Percentiles rank a stretch among this genome's conserved stretches.
Evolutionary conservation across 116 monocot genomes (phyloP).

Genomic region (Iris pallida): DNA sequence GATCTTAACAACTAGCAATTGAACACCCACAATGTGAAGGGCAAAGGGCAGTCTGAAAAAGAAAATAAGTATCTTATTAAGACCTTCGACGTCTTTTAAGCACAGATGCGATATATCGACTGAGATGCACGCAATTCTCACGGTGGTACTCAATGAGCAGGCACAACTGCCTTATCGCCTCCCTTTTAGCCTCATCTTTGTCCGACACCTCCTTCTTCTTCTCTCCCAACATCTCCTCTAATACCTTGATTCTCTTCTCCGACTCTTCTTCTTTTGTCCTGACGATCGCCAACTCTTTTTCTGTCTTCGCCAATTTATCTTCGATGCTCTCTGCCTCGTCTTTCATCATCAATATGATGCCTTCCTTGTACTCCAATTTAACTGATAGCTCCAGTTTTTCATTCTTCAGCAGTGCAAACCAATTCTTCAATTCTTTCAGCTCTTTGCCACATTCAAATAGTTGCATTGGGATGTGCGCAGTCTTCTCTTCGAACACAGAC

Average conservation of each 20-base stretch:
- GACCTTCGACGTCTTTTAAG: conserved; percentile 11
- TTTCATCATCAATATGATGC: conserved; percentile 22
- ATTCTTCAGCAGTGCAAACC: conserved; percentile 33
- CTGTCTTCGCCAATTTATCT: conserved; percentile 24
- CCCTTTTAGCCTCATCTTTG: conserved; percentile 76
- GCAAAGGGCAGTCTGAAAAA: too few species aligned
- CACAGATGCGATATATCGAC: conserved; percentile 21
- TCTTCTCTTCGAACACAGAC: conserved; percentile 23
- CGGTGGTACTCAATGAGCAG: conserved; percentile 67
- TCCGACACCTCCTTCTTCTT: conserved; percentile 38
- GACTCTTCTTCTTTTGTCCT: conserved; percentile 1
- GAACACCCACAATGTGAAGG: too few species aligned
- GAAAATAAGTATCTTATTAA: not conserved
- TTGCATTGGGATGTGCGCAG: conserved; percentile 11
- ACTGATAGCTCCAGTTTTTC: conserved; percentile 19
- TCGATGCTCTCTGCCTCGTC: conserved; percentile 18
- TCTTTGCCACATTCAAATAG: conserved; percentile 37
- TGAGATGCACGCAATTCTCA: conserved; percentile 49
- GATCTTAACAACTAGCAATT: too few species aligned
- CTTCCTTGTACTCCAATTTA: conserved; percentile 35
- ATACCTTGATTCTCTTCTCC: conserved; percentile 25
- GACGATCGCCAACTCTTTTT: conserved; percentile 10
- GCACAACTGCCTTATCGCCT: conserved; percentile 84
- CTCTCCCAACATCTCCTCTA: conserved; percentile 49
- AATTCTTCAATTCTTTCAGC: conserved; percentile 25